These are phyloP conservation scores for Bauhinia variegata DNA, from an alignment of 306 rosid species.

Conservation along the genomic window DNA sequence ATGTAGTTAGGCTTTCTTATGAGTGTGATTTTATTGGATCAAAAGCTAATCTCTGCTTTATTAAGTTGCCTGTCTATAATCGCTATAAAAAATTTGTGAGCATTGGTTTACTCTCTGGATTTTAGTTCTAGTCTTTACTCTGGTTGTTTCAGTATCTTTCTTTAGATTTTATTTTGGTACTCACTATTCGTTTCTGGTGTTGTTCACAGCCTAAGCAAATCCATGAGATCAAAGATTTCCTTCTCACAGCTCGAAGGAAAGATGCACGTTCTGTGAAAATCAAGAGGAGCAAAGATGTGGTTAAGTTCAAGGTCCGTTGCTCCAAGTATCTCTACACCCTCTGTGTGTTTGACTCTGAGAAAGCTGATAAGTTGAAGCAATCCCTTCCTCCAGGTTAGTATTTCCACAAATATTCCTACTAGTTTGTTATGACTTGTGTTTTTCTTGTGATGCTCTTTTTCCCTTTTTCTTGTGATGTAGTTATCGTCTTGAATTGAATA, in stretches of 20 bases:
- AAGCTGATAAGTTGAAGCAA: conserved; percentile 94
- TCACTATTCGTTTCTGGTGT: neutral
- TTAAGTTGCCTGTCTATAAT: too few species aligned
- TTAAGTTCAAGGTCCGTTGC: conserved; percentile 96
- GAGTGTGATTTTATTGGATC: neutral
- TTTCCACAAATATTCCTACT: neutral
- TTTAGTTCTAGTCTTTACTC: too few species aligned
- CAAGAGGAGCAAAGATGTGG: conserved; percentile 76
- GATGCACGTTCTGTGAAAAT: conserved; percentile 89
- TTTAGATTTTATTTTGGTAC: neutral
- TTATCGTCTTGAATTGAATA: too few species aligned
- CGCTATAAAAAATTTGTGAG: too few species aligned
- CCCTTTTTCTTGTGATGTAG: neutral
- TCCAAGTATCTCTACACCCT: conserved; percentile 91
- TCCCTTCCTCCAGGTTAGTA: conserved; percentile 88
- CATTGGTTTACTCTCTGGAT: too few species aligned
- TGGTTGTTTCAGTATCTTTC: neutral
- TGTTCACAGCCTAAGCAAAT: conserved; percentile 81
- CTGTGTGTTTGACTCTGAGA: conserved; percentile 74
- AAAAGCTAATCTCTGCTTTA: too few species aligned
- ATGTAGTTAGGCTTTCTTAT: neutral
- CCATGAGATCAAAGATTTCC: conserved; percentile 89
- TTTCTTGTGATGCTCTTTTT: neutral
- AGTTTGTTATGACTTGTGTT: too few species aligned
- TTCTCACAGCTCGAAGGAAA: conserved; percentile 86